phyloP scores from a whole-genome alignment of 2,329 filamentous ascomycete genomes.

The Fusarium sp. region DNA sequence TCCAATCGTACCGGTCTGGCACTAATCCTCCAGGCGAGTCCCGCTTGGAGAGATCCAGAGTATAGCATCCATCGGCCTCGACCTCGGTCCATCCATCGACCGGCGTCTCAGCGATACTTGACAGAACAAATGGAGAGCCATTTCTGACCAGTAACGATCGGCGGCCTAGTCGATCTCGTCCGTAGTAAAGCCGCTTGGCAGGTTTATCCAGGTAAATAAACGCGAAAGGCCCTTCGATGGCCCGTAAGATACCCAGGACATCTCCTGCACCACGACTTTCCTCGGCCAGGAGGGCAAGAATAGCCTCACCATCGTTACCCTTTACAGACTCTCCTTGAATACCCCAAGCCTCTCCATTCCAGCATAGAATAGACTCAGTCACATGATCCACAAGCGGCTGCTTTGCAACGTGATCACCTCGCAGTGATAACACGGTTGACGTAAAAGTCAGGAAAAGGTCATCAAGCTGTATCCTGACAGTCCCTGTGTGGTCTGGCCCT shows the following conservation, averaged over 20 bases:
- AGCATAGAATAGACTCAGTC: conserved; percentile 79
- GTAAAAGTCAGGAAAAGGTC: conserved; percentile 68
- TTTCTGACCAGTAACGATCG: conserved; percentile 76
- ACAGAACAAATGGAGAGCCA: conserved; percentile 66
- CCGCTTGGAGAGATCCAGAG: conserved; percentile 61
- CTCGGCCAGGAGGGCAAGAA: conserved; percentile 69
- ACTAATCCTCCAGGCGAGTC: conserved; percentile 3
- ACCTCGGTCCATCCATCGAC: conserved; percentile 77
- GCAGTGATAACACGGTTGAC: conserved; percentile 90
- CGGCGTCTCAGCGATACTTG: conserved; percentile 72
- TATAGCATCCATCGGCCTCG: conserved; percentile 83
- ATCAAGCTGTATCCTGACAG: conserved; percentile 46
- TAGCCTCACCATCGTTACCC: conserved; percentile 80
- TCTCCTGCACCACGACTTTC: conserved; percentile 47
- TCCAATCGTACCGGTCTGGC: conserved; percentile 45
- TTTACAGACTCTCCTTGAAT: conserved; percentile 65
- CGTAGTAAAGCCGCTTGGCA: conserved; percentile 75
- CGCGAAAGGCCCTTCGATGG: conserved; percentile 84
- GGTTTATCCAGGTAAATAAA: conserved; percentile 82
- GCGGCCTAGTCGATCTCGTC: conserved; percentile 86
- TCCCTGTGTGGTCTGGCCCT: conserved; percentile 67
- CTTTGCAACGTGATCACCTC: conserved; percentile 73
- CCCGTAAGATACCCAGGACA: conserved; percentile 63
- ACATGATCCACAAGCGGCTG: conserved; percentile 75
- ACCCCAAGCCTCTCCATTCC: conserved; percentile 97